These are phyloP conservation scores for Chaetomium sp. DNA, from an alignment of 2,329 filamentous ascomycete genomes.

Conservation along the genomic window DNA sequence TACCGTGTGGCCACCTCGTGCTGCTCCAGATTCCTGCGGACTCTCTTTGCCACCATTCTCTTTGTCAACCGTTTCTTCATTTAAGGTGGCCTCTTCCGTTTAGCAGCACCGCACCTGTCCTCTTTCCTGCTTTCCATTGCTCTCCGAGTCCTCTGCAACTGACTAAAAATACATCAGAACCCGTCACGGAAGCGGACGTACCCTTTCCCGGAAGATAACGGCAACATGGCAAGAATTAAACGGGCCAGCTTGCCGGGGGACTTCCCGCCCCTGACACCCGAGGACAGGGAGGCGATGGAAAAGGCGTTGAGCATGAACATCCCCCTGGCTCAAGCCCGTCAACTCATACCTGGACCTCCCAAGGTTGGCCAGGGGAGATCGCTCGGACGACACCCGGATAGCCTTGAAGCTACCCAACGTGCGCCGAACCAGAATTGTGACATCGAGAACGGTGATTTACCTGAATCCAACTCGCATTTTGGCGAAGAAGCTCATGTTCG, in stretches of 20 bases:
- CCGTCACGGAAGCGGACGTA: conserved; percentile 1
- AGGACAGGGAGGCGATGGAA: conserved; percentile 10
- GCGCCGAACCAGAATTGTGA: not conserved
- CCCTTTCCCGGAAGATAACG: conserved; percentile 3
- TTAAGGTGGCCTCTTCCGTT: not conserved
- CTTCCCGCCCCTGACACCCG: conserved; percentile 6
- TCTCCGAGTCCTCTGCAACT: not conserved
- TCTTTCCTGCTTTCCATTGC: not conserved
- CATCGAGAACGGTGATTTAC: not conserved
- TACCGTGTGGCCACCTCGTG: not conserved
- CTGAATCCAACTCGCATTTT: not conserved
- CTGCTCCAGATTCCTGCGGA: not conserved
- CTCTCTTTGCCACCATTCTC: not conserved
- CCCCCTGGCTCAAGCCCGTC: not conserved
- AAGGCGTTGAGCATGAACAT: not conserved
- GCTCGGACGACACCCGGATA: not conserved
- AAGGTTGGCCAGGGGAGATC: not conserved
- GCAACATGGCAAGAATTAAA: conserved; percentile 1
- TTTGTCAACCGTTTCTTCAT: not conserved
- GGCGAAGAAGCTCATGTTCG: not conserved
- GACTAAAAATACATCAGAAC: not conserved
- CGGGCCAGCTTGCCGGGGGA: not conserved
- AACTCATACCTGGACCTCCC: not conserved
- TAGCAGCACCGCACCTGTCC: not conserved
- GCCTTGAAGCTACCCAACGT: not conserved